Base-by-base conservation (phyloP, 2,329 filamentous ascomycete species). In the Emericellopsis cladophorae region DNA sequence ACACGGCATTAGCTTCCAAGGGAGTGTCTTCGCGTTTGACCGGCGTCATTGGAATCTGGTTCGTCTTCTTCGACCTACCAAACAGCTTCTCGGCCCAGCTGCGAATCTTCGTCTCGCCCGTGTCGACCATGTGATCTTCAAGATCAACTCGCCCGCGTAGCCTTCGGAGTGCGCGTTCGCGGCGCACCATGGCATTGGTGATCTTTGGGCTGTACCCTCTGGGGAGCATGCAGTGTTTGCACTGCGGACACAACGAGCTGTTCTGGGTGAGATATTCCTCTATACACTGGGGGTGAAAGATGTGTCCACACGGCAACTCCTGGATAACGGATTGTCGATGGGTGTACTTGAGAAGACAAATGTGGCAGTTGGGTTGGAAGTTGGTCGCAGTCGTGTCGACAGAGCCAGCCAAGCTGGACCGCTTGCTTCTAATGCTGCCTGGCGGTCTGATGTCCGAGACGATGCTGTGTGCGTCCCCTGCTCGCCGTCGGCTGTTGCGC, bases 201-300 rank as follows among this genome's bases (percentile, higher is more conserved):
- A 93, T 79, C 15, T 70, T 69, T 1, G 81, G 79, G 42, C 76
- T 79, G 51, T 76, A 76, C 0, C 85, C 64, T 50, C 57, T 52
- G 7, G 89, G 88, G 1, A 95, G 63, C 52, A 89, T 85, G 39
- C 76, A 84, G 45, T 81, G 76, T 58, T 95, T 95, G 67, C 92
- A 98, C 50, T 94, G 68, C 1, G 92, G 90, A 53, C 92, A 98
- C 2, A 95, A 69, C 15, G 85, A 93, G 54, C 84, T 93, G 54
- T 82, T 81, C 41, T 79, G 71, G 35, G 73, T 70, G 11, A 96
- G 67, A 51, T 92, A 95, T 18, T 80, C 74, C 54, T 96, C 89
- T 47, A 96, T 89, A 54, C 92, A 98, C 48, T 84, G 81, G 0
- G 85, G 82, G 49, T 98, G 90, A 59, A 89, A 98, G 42, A 96